These are phyloP conservation scores for Wallacemonas sp. DNA, from an alignment of 208 protist genomes.

Conservation along the genomic window DNA sequence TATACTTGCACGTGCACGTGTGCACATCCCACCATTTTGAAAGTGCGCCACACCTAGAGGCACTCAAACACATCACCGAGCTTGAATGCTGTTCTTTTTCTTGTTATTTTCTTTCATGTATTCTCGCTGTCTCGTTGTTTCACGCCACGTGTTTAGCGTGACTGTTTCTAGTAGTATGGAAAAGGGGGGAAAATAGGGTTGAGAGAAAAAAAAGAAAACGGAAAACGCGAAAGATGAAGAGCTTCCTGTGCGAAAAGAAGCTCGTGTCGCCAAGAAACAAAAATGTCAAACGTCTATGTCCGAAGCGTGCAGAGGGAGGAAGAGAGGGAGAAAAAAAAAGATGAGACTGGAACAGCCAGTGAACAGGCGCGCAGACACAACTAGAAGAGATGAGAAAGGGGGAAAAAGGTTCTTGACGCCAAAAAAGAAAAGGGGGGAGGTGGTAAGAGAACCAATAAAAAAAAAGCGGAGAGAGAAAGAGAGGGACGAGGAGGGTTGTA, in stretches of 20 bases:
- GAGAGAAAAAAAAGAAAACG: slow-evolving; percentile 16
- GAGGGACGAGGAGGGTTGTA: not conserved
- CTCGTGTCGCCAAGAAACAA: too few relatives aligned
- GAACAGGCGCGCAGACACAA: too few relatives aligned
- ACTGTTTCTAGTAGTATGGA: too few relatives aligned
- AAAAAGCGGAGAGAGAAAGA: not conserved
- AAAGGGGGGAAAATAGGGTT: too few relatives aligned
- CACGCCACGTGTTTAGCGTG: too few relatives aligned
- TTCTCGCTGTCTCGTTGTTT: slow-evolving; percentile 4
- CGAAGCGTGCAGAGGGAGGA: not conserved
- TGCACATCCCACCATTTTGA: too few relatives aligned
- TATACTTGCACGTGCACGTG: too few relatives aligned
- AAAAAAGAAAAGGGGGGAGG: too few relatives aligned
- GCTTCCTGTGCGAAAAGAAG: not conserved
- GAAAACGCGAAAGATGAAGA: slow-evolving; percentile 1
- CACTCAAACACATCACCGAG: not conserved
- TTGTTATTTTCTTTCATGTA: not conserved
- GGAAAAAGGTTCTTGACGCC: too few relatives aligned
- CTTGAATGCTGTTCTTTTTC: slow-evolving; percentile 3
- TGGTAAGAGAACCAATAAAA: not conserved
- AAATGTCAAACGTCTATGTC: too few relatives aligned
- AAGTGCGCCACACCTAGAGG: too few relatives aligned
- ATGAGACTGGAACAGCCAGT: not conserved
- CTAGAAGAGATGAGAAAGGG: too few relatives aligned
- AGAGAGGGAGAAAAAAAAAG: slow-evolving; percentile 4